Base-by-base conservation (phyloP, 192 early-diverging fungal genomes). In the Coemansia interrupta region DNA sequence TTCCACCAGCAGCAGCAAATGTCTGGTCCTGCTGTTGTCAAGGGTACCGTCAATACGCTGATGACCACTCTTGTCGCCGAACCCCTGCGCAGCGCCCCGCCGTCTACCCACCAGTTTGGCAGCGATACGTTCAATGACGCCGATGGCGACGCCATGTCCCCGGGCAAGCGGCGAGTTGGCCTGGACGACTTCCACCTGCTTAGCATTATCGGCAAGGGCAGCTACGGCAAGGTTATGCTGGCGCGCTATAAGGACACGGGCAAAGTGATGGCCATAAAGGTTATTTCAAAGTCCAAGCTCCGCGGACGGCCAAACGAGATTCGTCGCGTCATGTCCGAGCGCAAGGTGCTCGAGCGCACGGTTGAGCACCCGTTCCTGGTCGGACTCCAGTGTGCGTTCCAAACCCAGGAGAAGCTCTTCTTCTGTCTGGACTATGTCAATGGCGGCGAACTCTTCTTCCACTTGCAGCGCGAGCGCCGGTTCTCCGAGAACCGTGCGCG, bases 381-480 rank as follows among this genome's bases (percentile, higher is more conserved):
- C 19, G 74, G 83, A 9, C 62, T 87, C 26, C 81, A 80, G 63
- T 84, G 78, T 53, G 80, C 83, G 20, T 87, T 87, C 76, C 85
- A 87, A 58, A 84, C 83, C 1, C 70, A 80, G 3, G 77, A 83
- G 28, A 84, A 87, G 54, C 69, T 90, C 42, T 90, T 88, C 60
- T 79, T 90, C 41, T 87, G 89, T 17, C 61, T 86, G 28, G 88
- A 90, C 67, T 90, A 89, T 41, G 86, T 90, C 61, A 87, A 85
- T 38, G 88, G 88, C 19, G 88, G 88, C 19, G 88, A 90, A 64
- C 77, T 90, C 56, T 89, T 87, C 63, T 80, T 85, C 66, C 88
- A 90, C 59, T 54, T 90, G 20, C 88, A 88, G 66, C 75, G 83
- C 38, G 86, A 87, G 62, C 83, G 82, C 11, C 53, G 78, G 28